Evolutionary conservation across 352 stramenopile genomes (phyloP).

Genomic region (Phytophthora rubi): DNA sequence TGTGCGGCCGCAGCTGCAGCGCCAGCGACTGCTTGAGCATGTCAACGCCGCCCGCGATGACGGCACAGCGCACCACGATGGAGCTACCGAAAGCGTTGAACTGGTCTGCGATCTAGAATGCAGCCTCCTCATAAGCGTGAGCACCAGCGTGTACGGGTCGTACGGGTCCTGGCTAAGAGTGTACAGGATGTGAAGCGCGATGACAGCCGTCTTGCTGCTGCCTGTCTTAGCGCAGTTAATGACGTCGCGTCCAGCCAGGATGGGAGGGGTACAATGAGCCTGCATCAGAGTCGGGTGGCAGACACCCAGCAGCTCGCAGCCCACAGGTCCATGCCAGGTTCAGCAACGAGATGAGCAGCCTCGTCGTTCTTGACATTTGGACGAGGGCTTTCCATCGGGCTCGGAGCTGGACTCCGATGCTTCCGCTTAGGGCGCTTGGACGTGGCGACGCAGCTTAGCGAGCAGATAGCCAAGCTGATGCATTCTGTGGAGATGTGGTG

Average conservation of each 20-base stretch:
- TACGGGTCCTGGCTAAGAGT: slow-evolving; percentile 93
- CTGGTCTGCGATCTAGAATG: slow-evolving; percentile 98
- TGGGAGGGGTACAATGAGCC: slow-evolving; percentile 38
- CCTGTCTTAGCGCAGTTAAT: slow-evolving; percentile 94
- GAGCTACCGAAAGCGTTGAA: slow-evolving; percentile 95
- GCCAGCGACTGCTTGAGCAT: too few relatives aligned
- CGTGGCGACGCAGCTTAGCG: slow-evolving; percentile 62
- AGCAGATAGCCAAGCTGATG: slow-evolving; percentile 60
- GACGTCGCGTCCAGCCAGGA: slow-evolving; percentile 88
- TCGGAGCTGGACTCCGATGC: not conserved
- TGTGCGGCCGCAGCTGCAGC: too few relatives aligned
- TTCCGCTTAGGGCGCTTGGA: not conserved
- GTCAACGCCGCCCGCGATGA: too few relatives aligned
- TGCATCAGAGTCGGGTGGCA: slow-evolving; percentile 90
- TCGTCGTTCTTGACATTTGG: slow-evolving; percentile 36
- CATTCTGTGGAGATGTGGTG: not conserved
- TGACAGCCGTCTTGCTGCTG: slow-evolving; percentile 98
- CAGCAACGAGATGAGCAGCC: slow-evolving; percentile 81
- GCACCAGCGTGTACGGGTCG: slow-evolving; percentile 94
- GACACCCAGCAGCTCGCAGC: slow-evolving; percentile 86
- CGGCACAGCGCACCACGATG: slow-evolving; percentile 87
- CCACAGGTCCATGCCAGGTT: slow-evolving; percentile 89
- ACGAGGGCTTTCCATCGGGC: not conserved
- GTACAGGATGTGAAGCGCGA: slow-evolving; percentile 98
- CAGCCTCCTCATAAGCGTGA: slow-evolving; percentile 98